Base-by-base conservation (phyloP, 306 rosid species). In the Delonix regia region DNA sequence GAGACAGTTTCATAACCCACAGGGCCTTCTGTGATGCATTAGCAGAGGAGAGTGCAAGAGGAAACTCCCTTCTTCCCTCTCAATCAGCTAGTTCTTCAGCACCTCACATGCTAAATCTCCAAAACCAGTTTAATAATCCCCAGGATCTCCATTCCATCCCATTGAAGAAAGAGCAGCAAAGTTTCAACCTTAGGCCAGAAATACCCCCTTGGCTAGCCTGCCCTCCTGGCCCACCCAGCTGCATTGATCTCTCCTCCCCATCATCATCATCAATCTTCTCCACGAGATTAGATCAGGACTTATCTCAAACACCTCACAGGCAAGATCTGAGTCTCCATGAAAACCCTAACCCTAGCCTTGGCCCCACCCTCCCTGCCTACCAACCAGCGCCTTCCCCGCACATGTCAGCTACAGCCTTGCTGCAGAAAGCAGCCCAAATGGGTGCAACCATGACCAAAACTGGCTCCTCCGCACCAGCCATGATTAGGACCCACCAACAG, bases 21-120 rank as follows among this genome's bases (percentile, higher is more conserved):
- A 90, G 99, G 89, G 99, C 99, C 10, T 96, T 96, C 84, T 96
- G 99, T 88, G 98, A 96, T 84, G 99, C 98, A 62, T 82, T 96
- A 41, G 96, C 96, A 78, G 97, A 96, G 56, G 99, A 96, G 78
- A 91, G 92, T 86, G 99, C 92, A 77, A 91, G 96, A 87, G 83
- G 83, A 61, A 86, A 88, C 73, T 90, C 89, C 55, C 69, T 77
- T 67, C 38, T 78, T 10, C 33, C 87, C 24, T 59, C 86, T 69
- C 92, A 68, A 18, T 15, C 69, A 18, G 63, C 83, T 24, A 38
- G 56, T 0, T 19, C 80, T 19, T 25, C 84, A 28, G 28, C 86
- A 53, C 44, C 83, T 14, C 85, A 86, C 52, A 80, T 80, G 33
- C 69, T 64, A n/a, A 87, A 75, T 73, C 86, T 86, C 48, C 88